Evolutionary conservation across 352 stramenopile species (phyloP).

Genomic region (Elongisporangium prolatum): DNA sequence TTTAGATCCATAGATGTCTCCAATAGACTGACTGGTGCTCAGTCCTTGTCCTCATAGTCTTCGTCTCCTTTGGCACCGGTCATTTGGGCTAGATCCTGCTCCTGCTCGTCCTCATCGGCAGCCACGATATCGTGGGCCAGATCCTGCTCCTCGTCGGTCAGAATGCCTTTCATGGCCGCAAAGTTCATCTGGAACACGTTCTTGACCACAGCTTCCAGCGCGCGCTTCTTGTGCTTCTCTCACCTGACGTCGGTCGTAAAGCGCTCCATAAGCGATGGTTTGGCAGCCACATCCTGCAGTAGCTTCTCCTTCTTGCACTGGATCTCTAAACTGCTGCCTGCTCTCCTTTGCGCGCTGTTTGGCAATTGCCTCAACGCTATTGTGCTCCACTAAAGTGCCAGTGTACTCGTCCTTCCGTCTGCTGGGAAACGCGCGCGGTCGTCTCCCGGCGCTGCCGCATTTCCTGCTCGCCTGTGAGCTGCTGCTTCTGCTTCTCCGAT

Average conservation of each 20-base stretch:
- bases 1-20: not conserved
- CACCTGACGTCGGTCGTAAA: constrained; percentile 66
- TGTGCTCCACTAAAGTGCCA: constrained; percentile 40
- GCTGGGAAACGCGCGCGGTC: constrained; percentile 39
- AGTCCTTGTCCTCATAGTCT: constrained; percentile 8
- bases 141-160: constrained; percentile 68
- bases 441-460: constrained; percentile 27
- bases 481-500: constrained; percentile 31
- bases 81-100: constrained; percentile 6
- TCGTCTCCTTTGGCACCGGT: constrained; percentile 9
- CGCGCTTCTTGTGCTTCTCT: constrained; percentile 61
- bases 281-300: constrained; percentile 31
- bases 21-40: constrained; percentile 5
- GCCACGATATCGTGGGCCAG: constrained; percentile 48
- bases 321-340: constrained; percentile 53
- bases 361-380: constrained; percentile 24
- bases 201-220: constrained; percentile 61
- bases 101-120: constrained; percentile 14
- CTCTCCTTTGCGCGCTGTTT: constrained; percentile 60
- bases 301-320: constrained; percentile 61
- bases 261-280: constrained; percentile 69
- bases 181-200: constrained; percentile 70
- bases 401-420: constrained; percentile 51
- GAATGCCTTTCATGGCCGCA: constrained; percentile 47
- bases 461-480: constrained; percentile 19